Percentiles rank a stretch among this genome's conserved stretches.
Evolutionary conservation across 148 eudicot species (phyloP).

Genomic region (Rhododendron mucronatum): DNA sequence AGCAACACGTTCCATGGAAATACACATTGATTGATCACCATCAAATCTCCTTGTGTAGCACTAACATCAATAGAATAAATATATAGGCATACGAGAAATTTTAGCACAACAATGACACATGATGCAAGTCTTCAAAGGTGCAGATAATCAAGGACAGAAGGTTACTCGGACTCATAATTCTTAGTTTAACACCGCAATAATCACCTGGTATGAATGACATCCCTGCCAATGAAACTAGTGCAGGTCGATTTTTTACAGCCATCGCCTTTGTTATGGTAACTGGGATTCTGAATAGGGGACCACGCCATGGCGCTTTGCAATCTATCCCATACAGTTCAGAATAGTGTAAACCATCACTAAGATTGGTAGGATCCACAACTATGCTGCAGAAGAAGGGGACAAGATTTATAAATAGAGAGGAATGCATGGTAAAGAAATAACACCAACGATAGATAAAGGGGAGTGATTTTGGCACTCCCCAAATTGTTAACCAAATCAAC

Average conservation of each 20-base stretch:
- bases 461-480: too few species aligned
- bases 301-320: slow-evolving; percentile 91
- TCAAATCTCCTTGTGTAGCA: neutral
- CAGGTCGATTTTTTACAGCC: slow-evolving; percentile 58
- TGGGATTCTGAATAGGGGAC: slow-evolving; percentile 91
- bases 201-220: slow-evolving; percentile 82
- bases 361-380: slow-evolving; percentile 82
- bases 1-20: neutral
- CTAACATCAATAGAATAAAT: neutral
- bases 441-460: neutral
- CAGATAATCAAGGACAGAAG: neutral
- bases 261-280: slow-evolving; percentile 83
- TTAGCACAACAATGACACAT: neutral
- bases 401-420: neutral
- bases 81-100: neutral
- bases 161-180: neutral
- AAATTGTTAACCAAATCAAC: too few species aligned
- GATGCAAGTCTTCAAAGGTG: neutral
- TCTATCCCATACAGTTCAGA: slow-evolving; percentile 78
- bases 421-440: neutral
- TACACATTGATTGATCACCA: neutral
- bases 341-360: slow-evolving; percentile 77
- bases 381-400: slow-evolving; percentile 42
- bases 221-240: slow-evolving; percentile 55
- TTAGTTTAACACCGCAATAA: neutral